Base-by-base conservation (phyloP, 2,329 filamentous ascomycete genomes). In the Pyricularia pennisetigena region DNA sequence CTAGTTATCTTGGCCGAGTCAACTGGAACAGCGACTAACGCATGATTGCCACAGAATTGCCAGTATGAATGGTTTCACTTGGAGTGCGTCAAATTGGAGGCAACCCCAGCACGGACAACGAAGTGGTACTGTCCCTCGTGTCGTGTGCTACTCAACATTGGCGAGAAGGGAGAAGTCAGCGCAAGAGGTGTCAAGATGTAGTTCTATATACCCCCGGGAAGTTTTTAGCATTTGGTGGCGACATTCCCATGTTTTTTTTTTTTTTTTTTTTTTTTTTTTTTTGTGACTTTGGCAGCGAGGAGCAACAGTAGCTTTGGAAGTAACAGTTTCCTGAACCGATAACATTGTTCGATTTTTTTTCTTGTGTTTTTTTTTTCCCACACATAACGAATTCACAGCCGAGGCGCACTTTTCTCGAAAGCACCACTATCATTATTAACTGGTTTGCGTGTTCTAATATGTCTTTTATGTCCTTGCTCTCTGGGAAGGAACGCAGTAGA, bases 111-210 rank as follows among this genome's bases (percentile, higher is more conserved):
- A 2, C 83, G 90, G 23, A 90, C 90, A 35, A 89, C 89, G 2
- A 93, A 93, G 77, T 95, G 92, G 92, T 95, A 93, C 74, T 95
- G 92, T 77, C 90, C 90, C 1, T 88, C 92, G 66, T 95, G 92
- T 74, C 82, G 88, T 59, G 84, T 86, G 70, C 78, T 83, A 32
- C 78, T 89, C 35, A 86, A 87, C 65, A 86, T 89, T 72, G 87
- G 87, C 6, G 85, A 87, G 77, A 86, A 82, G 76, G 87, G 87
- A 2, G 86, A 89, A 73, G 85, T 88, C 12, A 88, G 78, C 69
- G 85, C 85, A n/a, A 78, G 86, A 69, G 84, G 85, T 6, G 78
- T 87, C 12, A 84, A 78, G 77, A 82, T 79, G 72, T 81, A 72
- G 75, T 59, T 24, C 16, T 64, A 35, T 24, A 29, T 29, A 64